Evolutionary conservation across 805 yeast genomes (phyloP), one percentile per base, ranked within the genome.

Genomic region (Saccharomyces eubayanus): DNA sequence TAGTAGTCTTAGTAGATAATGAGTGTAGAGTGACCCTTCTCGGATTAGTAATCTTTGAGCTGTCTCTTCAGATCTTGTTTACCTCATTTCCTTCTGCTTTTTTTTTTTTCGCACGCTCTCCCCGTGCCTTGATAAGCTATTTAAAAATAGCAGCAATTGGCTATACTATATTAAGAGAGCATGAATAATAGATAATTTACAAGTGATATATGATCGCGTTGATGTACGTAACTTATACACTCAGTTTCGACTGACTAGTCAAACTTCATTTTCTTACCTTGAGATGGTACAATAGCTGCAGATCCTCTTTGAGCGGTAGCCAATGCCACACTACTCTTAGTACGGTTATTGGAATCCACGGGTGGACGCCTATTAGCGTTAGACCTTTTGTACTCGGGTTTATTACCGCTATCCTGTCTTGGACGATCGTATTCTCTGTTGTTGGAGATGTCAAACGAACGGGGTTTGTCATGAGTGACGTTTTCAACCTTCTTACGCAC

Each of bases 281-380:
- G 76, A 1, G 97, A 86, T 50, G 88, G 82, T 29, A 90, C 96
- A 66, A 92, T 88, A 5, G 95, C 91, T 20, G 89, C 89, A 63
- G 88, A 85, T 8, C 84, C 96, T 74, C 98, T 83, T 72, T 81
- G 96, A 2, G 98, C 97, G 14, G 76, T 76, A 1, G 96, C 92
- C 62, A 92, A 77, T 0, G 96, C 96, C 47, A 88, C 80, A 48
- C 97, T 91, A 8, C 97, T 85, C 59, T 79, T 82, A 53, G 79
- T 67, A 70, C 90, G 76, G 56, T 76, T 76, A 56, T 76, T 75
- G 9, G 75, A 59, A 46, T 66, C 71, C 48, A 61, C 64, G n/a
- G 62, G 54, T 29, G 47, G 49, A 50, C 57, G 58, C 53, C 55
- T 52, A 49, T 47, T 58, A 57, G 52, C 41, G 52, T 40, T 51